Evolutionary conservation across 148 eudicot genomes (phyloP).

Genomic region (Talinum fruticosum): DNA sequence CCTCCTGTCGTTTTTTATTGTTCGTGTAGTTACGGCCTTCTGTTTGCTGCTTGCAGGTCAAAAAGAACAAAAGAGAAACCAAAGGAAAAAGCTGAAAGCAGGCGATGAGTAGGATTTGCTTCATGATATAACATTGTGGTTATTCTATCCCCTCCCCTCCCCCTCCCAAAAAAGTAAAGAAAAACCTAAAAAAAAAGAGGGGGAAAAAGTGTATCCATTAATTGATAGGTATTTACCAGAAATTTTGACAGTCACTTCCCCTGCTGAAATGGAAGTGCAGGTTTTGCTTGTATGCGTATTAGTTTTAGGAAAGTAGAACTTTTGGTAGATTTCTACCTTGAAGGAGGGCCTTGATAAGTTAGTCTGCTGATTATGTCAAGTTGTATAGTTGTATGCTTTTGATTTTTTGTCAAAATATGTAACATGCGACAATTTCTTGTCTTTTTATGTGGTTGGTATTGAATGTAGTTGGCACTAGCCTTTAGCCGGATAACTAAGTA

Average conservation of each 20-base stretch:
- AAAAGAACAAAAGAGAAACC: slow-evolving; percentile 62
- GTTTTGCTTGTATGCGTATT: background rate
- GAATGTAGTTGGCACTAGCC: no score
- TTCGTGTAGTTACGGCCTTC: background rate
- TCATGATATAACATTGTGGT: background rate
- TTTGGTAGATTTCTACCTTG: no score
- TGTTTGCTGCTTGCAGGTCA: slow-evolving; percentile 43
- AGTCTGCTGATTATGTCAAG: no score
- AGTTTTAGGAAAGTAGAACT: background rate
- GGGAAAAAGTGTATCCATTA: background rate
- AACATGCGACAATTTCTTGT: no score
- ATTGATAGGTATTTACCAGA: background rate
- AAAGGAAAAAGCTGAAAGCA: slow-evolving; percentile 38
- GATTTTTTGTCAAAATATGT: no score
- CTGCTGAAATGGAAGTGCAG: background rate
- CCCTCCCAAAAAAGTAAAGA: no score
- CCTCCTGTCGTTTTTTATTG: background rate
- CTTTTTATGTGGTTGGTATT: no score
- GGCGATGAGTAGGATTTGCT: slow-evolving; percentile 10
- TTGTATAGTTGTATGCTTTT: no score
- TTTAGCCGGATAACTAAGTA: no score
- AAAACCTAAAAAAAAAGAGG: no score
- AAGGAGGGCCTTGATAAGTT: no score
- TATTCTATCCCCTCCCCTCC: background rate
- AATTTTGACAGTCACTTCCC: background rate